Evolutionary conservation across 352 stramenopile genomes (phyloP).

Genomic region (Peronosclerospora sorghi): DNA sequence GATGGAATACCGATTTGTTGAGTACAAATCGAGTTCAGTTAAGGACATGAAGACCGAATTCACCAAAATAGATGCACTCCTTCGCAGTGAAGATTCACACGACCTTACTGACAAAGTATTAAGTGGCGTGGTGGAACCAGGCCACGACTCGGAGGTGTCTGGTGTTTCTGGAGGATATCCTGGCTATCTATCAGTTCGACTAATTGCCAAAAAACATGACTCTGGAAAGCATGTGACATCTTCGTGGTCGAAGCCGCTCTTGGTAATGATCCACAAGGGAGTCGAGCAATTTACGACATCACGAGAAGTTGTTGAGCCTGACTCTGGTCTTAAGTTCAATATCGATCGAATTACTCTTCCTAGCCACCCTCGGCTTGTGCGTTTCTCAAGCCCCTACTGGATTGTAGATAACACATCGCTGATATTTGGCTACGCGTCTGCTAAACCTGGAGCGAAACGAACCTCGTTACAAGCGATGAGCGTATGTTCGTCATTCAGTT

Average conservation of each 20-base stretch:
- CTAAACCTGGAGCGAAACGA: slow-evolving; percentile 36
- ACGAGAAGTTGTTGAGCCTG: slow-evolving; percentile 40
- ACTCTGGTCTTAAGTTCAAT: slow-evolving; percentile 47
- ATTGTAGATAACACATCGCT: slow-evolving; percentile 78
- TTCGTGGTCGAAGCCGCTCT: slow-evolving; percentile 68
- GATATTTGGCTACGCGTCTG: slow-evolving; percentile 48
- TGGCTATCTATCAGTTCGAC: slow-evolving; percentile 60
- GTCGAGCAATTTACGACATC: slow-evolving; percentile 69
- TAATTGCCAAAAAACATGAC: slow-evolving; percentile 29
- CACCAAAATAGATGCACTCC: slow-evolving; percentile 40
- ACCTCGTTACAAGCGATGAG: slow-evolving; percentile 36
- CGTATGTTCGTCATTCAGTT: slow-evolving; percentile 34
- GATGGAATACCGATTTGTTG: slow-evolving; percentile 76
- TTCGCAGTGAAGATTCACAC: slow-evolving; percentile 26
- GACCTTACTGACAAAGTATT: slow-evolving; percentile 30
- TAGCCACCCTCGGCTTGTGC: slow-evolving; percentile 59
- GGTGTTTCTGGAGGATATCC: slow-evolving; percentile 57
- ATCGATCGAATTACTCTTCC: slow-evolving; percentile 63
- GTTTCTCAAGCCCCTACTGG: slow-evolving; percentile 78
- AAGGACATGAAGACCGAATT: slow-evolving; percentile 49
- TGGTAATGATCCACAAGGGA: slow-evolving; percentile 73
- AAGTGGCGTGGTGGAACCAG: slow-evolving; percentile 44
- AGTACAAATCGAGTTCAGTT: slow-evolving; percentile 56
- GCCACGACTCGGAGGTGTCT: slow-evolving; percentile 62
- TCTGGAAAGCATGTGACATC: slow-evolving; percentile 28